Evolutionary conservation across 192 early-diverging fungal genomes (phyloP), one percentile per base, ranked within the genome.

Genomic region (Chytriomyces sp.): DNA sequence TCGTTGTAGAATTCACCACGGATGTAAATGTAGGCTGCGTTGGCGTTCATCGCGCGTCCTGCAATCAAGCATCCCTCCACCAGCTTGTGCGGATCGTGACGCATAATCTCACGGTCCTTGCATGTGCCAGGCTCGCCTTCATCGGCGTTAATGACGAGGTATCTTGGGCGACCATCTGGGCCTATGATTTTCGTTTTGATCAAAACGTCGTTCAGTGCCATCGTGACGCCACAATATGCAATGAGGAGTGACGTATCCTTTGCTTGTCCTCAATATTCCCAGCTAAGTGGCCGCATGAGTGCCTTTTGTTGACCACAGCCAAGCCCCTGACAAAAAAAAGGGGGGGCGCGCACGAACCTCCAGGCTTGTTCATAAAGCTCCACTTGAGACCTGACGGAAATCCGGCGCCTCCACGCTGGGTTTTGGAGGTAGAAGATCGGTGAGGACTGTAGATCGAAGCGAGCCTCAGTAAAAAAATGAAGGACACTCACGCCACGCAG

Each of bases 51-150:
- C 56, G 97, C 91, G 58, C 93, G 88, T 34, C 97, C 97, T 65
- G 97, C 97, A 36, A 99, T 64, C 73, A 99, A 84, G 75, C 95
- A 98, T 69, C 97, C 97, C 80, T 99, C 97, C 44, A 99, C 84
- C 40, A 99, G 85, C 83, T 97, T 99, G 88, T 99, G 97, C 26
- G 94, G 92, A 64, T 89, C 79, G 80, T 92, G 89, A 59, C 94
- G 89, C 88, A 94, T 86, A 67, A 95, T 97, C 82, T 98, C 96
- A 70, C 96, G 91, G 78, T 95, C 95, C 83, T 96, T 99, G 89
- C 97, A 99, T 55, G 97, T 99, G 49, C 95, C 94, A 5, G 97
- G 97, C 81, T 98, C 96, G 70, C 96, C 97, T 79, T 99, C 97
- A 71, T 99, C 95, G 62, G 95, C 94, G 79, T 99, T 99, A 74